A percentile compares a stretch with the other conserved stretches of the same genome.
These are phyloP conservation scores for Nannochloropsis granulata DNA, from an alignment of 108 stramenopile species.

Conservation along the genomic window DNA sequence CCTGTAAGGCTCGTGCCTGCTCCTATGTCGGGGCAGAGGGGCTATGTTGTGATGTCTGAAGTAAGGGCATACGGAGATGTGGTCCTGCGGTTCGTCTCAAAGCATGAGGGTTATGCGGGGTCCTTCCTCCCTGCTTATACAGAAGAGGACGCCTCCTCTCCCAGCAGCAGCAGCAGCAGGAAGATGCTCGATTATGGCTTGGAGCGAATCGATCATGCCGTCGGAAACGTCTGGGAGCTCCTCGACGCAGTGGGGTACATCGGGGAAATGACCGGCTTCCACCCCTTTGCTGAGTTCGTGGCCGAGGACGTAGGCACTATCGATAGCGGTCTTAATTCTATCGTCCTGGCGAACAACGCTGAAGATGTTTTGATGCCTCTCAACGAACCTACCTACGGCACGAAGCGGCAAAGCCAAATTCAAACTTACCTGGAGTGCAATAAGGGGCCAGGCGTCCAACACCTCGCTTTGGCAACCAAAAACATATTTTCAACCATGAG, in stretches of 20 bases:
- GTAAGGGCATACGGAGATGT: constrained; percentile 31
- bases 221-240: constrained; percentile 40
- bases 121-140: constrained; percentile 18
- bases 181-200: constrained; percentile 1
- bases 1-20: background rate
- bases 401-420: constrained; percentile 39
- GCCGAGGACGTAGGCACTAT: constrained; percentile 67
- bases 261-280: constrained; percentile 48
- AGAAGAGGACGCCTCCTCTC: background rate
- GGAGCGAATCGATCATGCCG: constrained; percentile 23
- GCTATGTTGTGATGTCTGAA: constrained; percentile 26
- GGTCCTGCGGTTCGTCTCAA: constrained; percentile 29
- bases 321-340: constrained; percentile 62
- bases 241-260: constrained; percentile 36
- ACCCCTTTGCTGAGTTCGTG: constrained; percentile 68
- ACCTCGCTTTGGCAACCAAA: constrained; percentile 59
- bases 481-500: constrained; percentile 59
- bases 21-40: background rate
- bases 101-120: background rate
- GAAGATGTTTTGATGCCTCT: constrained; percentile 56
- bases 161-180: background rate
- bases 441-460: constrained; percentile 65
- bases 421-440: constrained; percentile 71
- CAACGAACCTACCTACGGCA: constrained; percentile 63
- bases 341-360: constrained; percentile 48